A percentile compares a stretch with the other conserved stretches of the same genome.
These are phyloP conservation scores for Perkinsus chesapeaki DNA, from an alignment of 169 alveolate genomes.

Conservation along the genomic window DNA sequence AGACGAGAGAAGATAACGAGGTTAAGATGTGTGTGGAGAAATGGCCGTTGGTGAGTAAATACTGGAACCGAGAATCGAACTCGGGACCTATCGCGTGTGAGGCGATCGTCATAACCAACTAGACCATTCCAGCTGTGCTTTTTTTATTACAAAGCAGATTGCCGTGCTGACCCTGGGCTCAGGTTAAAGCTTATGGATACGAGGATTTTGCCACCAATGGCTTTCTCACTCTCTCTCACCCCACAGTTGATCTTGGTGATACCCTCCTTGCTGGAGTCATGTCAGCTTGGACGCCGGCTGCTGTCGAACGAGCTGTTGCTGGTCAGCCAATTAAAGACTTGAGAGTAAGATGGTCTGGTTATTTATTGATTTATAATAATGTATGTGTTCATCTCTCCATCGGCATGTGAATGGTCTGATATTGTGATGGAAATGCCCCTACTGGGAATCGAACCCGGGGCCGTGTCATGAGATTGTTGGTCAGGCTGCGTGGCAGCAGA, in stretches of 20 bases:
- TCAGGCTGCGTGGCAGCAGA: not conserved
- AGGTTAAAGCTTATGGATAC: not conserved
- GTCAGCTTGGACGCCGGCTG: not conserved
- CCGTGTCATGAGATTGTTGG: not conserved
- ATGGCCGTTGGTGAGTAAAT: not conserved
- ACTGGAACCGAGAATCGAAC: slow-evolving; percentile 4
- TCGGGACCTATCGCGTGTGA: slow-evolving; percentile 6
- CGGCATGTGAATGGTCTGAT: no score
- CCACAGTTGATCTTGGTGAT: not conserved
- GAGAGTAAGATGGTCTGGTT: not conserved
- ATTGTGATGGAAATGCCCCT: no score
- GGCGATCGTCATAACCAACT: slow-evolving; percentile 4
- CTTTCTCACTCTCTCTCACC: not conserved
- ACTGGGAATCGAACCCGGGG: no score
- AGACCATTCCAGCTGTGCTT: not conserved
- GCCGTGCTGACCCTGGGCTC: not conserved
- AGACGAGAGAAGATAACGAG: not conserved
- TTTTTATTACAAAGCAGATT: no score
- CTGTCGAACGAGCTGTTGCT: not conserved
- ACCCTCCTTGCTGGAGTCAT: not conserved
- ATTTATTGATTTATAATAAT: not conserved
- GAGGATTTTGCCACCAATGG: not conserved
- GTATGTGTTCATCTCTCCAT: no score
- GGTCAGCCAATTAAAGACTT: not conserved
- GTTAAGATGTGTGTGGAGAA: not conserved